Evolutionary conservation across 495 filamentous ascomycete species (phyloP).

Genomic region (Neurospora sp.): DNA sequence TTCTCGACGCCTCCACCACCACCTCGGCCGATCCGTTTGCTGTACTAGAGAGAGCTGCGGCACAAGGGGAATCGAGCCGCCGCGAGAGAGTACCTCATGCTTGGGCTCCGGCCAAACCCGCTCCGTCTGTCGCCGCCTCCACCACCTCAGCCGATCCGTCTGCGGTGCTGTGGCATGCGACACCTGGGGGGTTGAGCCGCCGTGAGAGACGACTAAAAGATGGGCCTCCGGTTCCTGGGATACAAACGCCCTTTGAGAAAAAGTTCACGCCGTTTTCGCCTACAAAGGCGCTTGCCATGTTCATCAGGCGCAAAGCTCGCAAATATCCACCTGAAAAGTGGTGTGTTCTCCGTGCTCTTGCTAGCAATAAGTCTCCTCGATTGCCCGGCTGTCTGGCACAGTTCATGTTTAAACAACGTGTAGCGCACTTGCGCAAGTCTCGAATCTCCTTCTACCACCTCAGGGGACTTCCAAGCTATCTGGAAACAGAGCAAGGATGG

Average conservation of each 20-base stretch:
- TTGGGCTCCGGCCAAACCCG: background rate
- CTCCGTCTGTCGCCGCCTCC: slow-evolving; percentile 1
- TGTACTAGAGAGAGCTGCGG: background rate
- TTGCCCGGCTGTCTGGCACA: slow-evolving; percentile 25
- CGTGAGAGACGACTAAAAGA: slow-evolving; percentile 1
- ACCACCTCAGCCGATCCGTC: background rate
- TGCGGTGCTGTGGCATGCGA: background rate
- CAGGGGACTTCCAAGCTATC: slow-evolving; percentile 2
- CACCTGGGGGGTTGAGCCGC: background rate
- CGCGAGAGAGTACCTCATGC: background rate
- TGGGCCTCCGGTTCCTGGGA: background rate
- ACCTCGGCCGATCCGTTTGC: background rate
- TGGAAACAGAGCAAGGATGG: slow-evolving; percentile 22
- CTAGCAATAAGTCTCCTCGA: slow-evolving; percentile 13
- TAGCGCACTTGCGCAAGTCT: slow-evolving; percentile 6
- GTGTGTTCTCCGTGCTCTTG: slow-evolving; percentile 8
- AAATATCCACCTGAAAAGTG: slow-evolving; percentile 4
- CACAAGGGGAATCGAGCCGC: background rate
- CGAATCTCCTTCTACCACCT: background rate
- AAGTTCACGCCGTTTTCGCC: slow-evolving; percentile 9
- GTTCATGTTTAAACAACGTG: slow-evolving; percentile 20
- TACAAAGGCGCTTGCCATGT: slow-evolving; percentile 6
- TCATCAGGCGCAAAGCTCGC: slow-evolving; percentile 3
- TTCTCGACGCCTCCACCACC: background rate
- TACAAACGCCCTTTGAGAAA: background rate